Evolutionary conservation across 164 flowering plant genomes (phyloP).

Genomic region (Nymphaea thermarum): DNA sequence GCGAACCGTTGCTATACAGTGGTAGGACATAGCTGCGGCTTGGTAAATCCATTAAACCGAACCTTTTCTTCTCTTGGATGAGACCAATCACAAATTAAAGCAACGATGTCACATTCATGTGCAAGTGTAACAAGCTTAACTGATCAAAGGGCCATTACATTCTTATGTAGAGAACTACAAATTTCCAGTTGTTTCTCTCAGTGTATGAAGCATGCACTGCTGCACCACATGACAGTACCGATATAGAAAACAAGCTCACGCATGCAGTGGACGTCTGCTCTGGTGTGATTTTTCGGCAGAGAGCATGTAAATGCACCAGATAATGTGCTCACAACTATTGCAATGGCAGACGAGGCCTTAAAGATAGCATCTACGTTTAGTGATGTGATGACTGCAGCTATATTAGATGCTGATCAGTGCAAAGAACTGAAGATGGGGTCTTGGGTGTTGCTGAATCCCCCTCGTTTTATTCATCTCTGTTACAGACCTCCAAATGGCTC

Average conservation of each 20-base stretch:
- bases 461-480: conserved; percentile 80
- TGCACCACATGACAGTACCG: conserved; percentile 23
- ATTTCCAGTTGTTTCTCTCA: no score
- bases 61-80: no score
- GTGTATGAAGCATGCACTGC: no score
- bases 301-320: conserved; percentile 95
- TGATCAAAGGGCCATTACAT: no score
- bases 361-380: conserved; percentile 62
- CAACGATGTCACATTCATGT: no score
- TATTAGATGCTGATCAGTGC: conserved; percentile 78
- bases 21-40: no score
- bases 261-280: conserved; percentile 59
- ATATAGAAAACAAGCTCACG: conserved; percentile 65
- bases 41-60: no score
- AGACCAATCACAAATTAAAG: no score
- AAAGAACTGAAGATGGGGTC: conserved; percentile 94
- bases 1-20: no score
- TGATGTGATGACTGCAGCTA: conserved; percentile 76
- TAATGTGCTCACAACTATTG: conserved; percentile 98
- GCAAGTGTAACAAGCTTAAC: no score
- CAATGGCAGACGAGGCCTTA: conserved; percentile 76
- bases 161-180: no score
- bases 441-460: conserved; percentile 91
- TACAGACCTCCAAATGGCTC: conserved; percentile 76
- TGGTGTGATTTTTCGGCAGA: conserved; percentile 61